Conservation (phyloP, 176 grass and related monocot genomes). For the Paspalum notatum region DNA sequence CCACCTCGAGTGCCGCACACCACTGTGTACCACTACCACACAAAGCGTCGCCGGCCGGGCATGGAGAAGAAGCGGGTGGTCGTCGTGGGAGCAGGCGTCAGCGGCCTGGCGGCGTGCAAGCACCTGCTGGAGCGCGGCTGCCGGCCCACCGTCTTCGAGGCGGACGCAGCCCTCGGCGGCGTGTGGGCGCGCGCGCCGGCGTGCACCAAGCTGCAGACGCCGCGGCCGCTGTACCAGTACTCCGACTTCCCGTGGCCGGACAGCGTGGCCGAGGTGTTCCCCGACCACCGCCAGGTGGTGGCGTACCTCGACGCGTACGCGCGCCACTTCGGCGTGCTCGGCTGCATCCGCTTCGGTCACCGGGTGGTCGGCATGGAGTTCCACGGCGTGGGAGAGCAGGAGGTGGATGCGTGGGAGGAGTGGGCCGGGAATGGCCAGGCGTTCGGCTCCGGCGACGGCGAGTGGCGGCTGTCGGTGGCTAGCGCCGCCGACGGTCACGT, state of each 20-base stretch:
- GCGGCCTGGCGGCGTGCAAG: constrained; percentile 42
- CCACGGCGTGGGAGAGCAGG: constrained; percentile 42
- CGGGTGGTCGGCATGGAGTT: constrained; percentile 51
- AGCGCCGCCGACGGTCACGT: neutral
- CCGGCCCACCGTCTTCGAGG: constrained; percentile 52
- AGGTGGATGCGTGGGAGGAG: constrained; percentile 34
- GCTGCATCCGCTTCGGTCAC: constrained; percentile 54
- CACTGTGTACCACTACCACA: neutral
- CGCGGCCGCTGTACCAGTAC: constrained; percentile 42
- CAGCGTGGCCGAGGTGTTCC: constrained; percentile 31
- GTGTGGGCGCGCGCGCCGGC: constrained; percentile 46
- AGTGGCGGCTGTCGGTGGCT: constrained; percentile 7
- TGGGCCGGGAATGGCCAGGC: constrained; percentile 73
- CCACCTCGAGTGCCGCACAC: no score
- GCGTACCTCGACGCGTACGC: constrained; percentile 63
- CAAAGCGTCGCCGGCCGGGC: neutral
- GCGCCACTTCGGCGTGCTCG: constrained; percentile 59
- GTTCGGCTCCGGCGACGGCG: constrained; percentile 41
- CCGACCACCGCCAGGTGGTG: constrained; percentile 38
- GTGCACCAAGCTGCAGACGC: constrained; percentile 55
- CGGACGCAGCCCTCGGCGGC: constrained; percentile 44
- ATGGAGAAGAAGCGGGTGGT: neutral
- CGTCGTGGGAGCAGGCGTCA: neutral
- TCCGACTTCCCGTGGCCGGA: constrained; percentile 68
- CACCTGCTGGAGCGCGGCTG: constrained; percentile 47